phyloP scores from a whole-genome alignment of 345 rosid species.

The Eucalyptus cloeziana region DNA sequence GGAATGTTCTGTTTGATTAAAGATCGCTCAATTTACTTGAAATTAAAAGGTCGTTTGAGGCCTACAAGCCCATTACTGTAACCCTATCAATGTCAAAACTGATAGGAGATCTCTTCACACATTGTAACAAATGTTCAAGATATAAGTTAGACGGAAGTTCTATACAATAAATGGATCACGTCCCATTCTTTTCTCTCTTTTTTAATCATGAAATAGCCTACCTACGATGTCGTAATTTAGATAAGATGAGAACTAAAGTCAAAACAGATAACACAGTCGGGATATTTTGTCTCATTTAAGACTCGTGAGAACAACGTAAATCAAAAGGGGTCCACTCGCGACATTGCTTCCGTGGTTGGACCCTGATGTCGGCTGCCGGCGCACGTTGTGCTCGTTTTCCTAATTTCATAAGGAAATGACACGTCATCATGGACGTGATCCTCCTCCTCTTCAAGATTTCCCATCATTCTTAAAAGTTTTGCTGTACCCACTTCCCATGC shows the following conservation, averaged over 20 bases:
- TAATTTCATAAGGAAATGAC: not conserved
- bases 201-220: not conserved
- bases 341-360: not conserved
- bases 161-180: not conserved
- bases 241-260: not conserved
- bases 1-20: not conserved
- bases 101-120: not conserved
- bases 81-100: rapidly evolving
- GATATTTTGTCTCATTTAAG: not conserved
- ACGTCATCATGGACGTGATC: not conserved
- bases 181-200: not conserved
- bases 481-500: not conserved
- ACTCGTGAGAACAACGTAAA: not conserved
- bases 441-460: not conserved
- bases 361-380: not conserved
- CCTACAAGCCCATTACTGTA: not conserved
- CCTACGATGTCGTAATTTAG: not conserved
- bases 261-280: rapidly evolving
- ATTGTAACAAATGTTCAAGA: not conserved
- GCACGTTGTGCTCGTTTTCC: not conserved
- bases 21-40: rapidly evolving
- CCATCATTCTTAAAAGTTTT: not conserved
- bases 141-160: rapidly evolving
- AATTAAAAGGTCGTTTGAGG: not conserved
- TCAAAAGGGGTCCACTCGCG: not conserved